Base-by-base conservation (phyloP, 2,329 filamentous ascomycete genomes). In the Penicillium sp. region DNA sequence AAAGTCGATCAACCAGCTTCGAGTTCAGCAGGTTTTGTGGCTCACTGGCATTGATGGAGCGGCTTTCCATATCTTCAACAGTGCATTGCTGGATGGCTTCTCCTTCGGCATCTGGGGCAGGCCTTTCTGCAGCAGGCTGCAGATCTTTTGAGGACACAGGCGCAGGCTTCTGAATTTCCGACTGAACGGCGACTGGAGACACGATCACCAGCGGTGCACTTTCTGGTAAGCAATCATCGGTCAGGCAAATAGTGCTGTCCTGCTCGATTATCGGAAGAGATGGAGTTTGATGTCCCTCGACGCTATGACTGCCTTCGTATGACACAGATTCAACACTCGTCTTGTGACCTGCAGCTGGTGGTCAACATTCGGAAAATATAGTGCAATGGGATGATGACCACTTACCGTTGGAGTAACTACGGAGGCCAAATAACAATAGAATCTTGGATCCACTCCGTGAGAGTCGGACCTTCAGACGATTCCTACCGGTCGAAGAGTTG, bases 361-460 rank as follows among this genome's bases (percentile, higher is more conserved):
- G 15, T 45, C 35, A 49, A 38, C 18, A 44, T 33, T 18, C 13
- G 8, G 25, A 6, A 3, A 15, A 8, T 37, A 10, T 8, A 4
- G 0, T 27, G 23, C 8, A 10, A 23, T 15, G 12, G 24, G 13
- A 37, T 4, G 9, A 27, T 10, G 20, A 8, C 23, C n/a, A 37
- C 59, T 18, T 51, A 69, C 68, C 56, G 15, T 57, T 62, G 3
- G 55, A 61, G 13, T 61, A 62, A 28, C 39, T 57, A 23, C 65
- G 60, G 27, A 70, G 44, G 9, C 65, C 66, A 25, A 73, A 51
- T 45, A 72, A 62, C 2, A 66, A 67, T 39, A 73, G 44, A 23
- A 73, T 45, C 40, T 63, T 70, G 9, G 69, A 70, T 32, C 70
- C 64, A 47, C 66, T 69, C 39, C 62, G 61, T 18, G 61, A 66